Conservation (phyloP, 495 filamentous ascomycete genomes). For the Hypoxylon perforatum region DNA sequence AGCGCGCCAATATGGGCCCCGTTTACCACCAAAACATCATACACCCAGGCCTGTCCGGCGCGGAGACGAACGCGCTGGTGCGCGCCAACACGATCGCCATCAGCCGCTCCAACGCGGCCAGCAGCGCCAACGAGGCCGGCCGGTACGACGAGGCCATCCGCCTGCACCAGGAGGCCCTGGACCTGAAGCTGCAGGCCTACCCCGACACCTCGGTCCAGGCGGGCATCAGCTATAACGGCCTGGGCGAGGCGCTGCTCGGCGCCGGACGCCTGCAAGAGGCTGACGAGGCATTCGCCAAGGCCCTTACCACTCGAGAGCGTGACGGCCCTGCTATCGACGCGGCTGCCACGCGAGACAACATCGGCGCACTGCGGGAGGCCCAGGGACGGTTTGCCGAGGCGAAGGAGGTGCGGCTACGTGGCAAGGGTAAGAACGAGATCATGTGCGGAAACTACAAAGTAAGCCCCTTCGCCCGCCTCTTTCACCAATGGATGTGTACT, state of each 20-base stretch:
- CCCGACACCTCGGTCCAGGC: slow-evolving; percentile 13
- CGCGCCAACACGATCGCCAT: neutral
- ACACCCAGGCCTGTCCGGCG: neutral
- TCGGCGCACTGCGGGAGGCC: slow-evolving; percentile 22
- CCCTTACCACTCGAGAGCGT: slow-evolving; percentile 2
- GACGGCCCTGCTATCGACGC: neutral
- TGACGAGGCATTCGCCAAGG: slow-evolving; percentile 10
- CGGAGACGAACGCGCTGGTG: neutral
- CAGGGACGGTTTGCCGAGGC: slow-evolving; percentile 24
- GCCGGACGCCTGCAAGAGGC: slow-evolving; percentile 17
- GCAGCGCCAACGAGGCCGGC: neutral
- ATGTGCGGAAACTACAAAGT: slow-evolving; percentile 26
- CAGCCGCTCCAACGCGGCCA: slow-evolving; percentile 9
- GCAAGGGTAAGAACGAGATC: slow-evolving; percentile 5
- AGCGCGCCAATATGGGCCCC: too few species aligned
- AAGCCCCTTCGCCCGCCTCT: neutral
- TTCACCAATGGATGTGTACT: too few species aligned
- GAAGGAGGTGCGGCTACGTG: slow-evolving; percentile 17
- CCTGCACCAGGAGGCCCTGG: slow-evolving; percentile 11
- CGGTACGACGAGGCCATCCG: slow-evolving; percentile 6
- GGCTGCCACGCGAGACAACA: slow-evolving; percentile 13
- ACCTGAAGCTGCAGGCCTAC: slow-evolving; percentile 10
- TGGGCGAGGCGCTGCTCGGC: slow-evolving; percentile 15
- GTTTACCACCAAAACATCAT: neutral
- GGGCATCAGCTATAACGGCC: slow-evolving; percentile 18